Percentiles rank a stretch among this genome's conserved stretches.
phyloP scores from a whole-genome alignment of 345 rosid species.

The Lepidium sativum region DNA sequence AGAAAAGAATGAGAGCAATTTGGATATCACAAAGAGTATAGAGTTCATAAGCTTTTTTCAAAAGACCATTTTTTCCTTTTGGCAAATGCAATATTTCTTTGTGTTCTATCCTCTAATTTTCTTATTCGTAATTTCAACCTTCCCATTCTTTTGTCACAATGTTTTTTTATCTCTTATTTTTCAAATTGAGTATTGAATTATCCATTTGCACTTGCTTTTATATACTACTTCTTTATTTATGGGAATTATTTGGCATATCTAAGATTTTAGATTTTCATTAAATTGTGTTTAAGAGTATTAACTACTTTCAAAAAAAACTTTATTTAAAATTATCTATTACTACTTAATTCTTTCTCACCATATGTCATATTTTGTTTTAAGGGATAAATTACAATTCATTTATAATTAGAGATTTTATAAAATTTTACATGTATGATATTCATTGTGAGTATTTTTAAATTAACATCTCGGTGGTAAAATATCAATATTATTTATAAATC shows the following conservation, averaged over 20 bases:
- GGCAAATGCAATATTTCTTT: conserved; percentile 17
- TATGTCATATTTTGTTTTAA: not conserved
- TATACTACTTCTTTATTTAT: not conserved
- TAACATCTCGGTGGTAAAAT: too few relatives aligned
- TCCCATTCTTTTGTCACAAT: conserved; percentile 13
- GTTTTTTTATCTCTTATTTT: not conserved
- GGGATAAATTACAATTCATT: not conserved
- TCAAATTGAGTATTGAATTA: not conserved
- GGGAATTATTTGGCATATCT: not conserved
- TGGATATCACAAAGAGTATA: conserved; percentile 2
- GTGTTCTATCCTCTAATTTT: not conserved
- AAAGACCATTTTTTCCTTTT: conserved; percentile 18
- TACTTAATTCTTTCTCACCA: not conserved
- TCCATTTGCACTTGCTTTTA: not conserved
- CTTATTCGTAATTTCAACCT: conserved; percentile 16
- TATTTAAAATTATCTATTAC: too few relatives aligned
- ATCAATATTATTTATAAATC: too few relatives aligned
- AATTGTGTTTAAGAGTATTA: not conserved
- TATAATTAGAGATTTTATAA: not conserved
- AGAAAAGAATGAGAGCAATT: conserved; percentile 10
- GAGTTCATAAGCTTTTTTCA: conserved; percentile 22
- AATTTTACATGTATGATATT: not conserved
- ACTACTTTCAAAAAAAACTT: not conserved
- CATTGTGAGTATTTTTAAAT: not conserved
- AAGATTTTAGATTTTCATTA: conserved; percentile 1